These are phyloP conservation scores for Mucor plumbeus DNA, from an alignment of 371 early-diverging fungal genomes.

Conservation along the genomic window DNA sequence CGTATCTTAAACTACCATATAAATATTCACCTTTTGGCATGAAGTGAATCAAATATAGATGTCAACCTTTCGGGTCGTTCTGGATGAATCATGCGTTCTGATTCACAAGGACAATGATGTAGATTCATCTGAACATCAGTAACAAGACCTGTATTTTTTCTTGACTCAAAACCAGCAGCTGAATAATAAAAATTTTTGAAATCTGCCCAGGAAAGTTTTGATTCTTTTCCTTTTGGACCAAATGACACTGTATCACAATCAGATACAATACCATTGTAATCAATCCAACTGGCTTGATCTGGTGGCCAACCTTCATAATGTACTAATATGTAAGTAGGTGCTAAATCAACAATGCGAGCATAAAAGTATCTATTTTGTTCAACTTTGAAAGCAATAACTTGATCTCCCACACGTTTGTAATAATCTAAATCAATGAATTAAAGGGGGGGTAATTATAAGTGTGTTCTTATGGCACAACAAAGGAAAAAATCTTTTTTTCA, in stretches of 20 bases:
- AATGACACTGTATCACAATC: background rate
- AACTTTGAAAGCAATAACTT: constrained; percentile 9
- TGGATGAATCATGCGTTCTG: constrained; percentile 60
- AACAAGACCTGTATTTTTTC: constrained; percentile 60
- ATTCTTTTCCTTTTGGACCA: background rate
- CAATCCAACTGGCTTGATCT: constrained; percentile 61
- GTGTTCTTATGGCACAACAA: background rate
- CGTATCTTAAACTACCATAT: too few species aligned
- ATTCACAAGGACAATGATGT: constrained; percentile 63
- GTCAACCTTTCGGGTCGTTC: constrained; percentile 64
- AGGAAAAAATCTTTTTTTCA: too few species aligned
- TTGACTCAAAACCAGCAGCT: constrained; percentile 44
- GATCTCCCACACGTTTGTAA: constrained; percentile 14
- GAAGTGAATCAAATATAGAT: constrained; percentile 42
- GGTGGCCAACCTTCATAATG: constrained; percentile 68
- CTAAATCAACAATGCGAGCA: constrained; percentile 20
- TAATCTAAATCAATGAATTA: background rate
- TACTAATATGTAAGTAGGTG: constrained; percentile 23
- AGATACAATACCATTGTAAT: background rate
- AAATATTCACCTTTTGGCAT: constrained; percentile 38
- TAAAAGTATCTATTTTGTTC: constrained; percentile 18
- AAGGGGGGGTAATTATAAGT: constrained; percentile 1
- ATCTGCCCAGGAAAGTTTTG: constrained; percentile 49
- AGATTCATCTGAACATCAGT: constrained; percentile 59
- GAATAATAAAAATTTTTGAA: constrained; percentile 61